Percentiles rank a stretch among this genome's conserved stretches.
Evolutionary conservation across 768 basidiomycete genomes (phyloP).

Genomic region (Leccinum variicolor): DNA sequence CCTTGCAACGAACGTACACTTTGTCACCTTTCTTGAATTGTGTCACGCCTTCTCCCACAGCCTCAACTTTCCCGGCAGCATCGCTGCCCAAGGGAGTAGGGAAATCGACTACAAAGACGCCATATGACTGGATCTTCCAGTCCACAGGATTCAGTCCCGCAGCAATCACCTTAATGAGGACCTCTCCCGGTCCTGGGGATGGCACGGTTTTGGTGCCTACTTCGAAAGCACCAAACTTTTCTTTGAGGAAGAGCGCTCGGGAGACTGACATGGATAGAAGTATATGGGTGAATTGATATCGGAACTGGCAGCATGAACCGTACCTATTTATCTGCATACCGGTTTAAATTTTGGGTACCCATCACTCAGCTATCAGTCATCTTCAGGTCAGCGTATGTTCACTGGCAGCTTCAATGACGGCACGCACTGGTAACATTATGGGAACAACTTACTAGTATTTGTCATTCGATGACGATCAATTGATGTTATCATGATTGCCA

Average conservation of each 20-base stretch:
- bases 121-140: conserved; percentile 22
- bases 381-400: neutral
- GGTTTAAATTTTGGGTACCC: neutral
- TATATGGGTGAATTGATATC: neutral
- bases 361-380: neutral
- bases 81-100: conserved; percentile 40
- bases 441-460: no score
- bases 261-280: conserved; percentile 8
- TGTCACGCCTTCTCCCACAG: conserved; percentile 38
- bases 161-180: conserved; percentile 42
- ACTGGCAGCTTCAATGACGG: neutral
- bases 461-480: no score
- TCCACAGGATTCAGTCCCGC: conserved; percentile 46
- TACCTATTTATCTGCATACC: neutral
- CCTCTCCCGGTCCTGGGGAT: conserved; percentile 38
- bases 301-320: neutral
- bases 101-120: conserved; percentile 13
- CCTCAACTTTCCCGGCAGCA: conserved; percentile 37
- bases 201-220: conserved; percentile 8
- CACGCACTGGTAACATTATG: neutral
- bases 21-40: conserved; percentile 33
- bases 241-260: conserved; percentile 16
- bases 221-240: conserved; percentile 15
- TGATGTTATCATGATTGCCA: no score
- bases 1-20: conserved; percentile 6